These are phyloP conservation scores for Solanum bulbocastanum DNA, from an alignment of 257 asterid genomes.

Conservation along the genomic window DNA sequence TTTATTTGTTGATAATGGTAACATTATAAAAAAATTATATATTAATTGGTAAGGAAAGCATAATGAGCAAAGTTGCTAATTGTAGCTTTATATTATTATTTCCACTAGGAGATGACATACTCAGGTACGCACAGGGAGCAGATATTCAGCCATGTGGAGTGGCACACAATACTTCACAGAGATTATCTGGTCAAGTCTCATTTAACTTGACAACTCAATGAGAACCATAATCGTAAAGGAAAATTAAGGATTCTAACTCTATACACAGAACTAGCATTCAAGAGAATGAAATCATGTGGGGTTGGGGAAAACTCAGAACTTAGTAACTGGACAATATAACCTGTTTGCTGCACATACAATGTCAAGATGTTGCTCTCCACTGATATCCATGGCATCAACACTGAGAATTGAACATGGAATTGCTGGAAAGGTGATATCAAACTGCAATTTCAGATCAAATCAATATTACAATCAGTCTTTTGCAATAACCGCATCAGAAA, in stretches of 20 bases:
- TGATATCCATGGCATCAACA: constrained; percentile 96
- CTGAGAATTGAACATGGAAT: constrained; percentile 90
- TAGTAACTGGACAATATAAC: not conserved
- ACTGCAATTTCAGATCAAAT: constrained; percentile 56
- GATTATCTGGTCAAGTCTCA: not conserved
- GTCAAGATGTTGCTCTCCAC: constrained; percentile 99
- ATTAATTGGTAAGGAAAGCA: not conserved
- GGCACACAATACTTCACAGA: not conserved
- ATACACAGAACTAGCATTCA: not conserved
- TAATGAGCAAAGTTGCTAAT: not conserved
- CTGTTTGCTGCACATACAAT: constrained; percentile 47
- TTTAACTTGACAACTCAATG: not conserved
- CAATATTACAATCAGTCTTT: constrained; percentile 15
- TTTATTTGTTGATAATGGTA: not conserved
- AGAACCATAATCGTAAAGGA: not conserved
- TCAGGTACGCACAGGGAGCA: not conserved
- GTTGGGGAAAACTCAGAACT: not conserved
- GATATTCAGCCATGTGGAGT: not conserved
- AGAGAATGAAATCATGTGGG: not conserved
- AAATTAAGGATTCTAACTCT: not conserved
- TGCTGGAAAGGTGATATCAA: constrained; percentile 96
- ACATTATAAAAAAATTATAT: not conserved
- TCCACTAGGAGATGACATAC: not conserved
- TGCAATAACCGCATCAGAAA: not conserved
- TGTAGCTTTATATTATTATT: not conserved